A percentile compares a stretch with the other conserved stretches of the same genome.
phyloP scores from a whole-genome alignment of 2,329 filamentous ascomycete genomes.

The Bipolaris cookei region DNA sequence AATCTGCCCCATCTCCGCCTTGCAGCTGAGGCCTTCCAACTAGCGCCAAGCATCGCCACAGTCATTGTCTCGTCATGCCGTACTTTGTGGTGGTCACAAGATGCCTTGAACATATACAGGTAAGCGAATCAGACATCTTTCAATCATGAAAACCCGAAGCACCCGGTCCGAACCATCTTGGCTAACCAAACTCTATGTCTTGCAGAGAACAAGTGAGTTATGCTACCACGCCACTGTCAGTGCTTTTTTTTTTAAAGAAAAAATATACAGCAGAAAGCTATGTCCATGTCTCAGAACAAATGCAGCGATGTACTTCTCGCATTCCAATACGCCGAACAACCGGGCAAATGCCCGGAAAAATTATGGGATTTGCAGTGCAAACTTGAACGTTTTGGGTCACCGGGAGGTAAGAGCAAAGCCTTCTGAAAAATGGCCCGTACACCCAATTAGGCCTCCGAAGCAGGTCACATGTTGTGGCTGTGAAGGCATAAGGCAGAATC shows the following conservation, averaged over 20 bases:
- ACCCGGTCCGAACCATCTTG: constrained; percentile 18
- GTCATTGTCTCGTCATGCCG: constrained; percentile 14
- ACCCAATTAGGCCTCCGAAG: neutral
- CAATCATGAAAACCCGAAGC: neutral
- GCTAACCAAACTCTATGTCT: constrained; percentile 6
- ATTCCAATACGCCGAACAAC: neutral
- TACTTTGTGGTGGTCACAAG: neutral
- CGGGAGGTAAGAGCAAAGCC: neutral
- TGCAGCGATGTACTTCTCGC: neutral
- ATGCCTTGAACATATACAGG: neutral
- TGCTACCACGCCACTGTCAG: neutral
- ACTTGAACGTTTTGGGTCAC: neutral
- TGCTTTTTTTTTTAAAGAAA: too few species aligned
- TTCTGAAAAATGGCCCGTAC: neutral
- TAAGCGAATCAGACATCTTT: constrained; percentile 14
- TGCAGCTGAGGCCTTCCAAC: neutral
- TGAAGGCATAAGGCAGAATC: neutral
- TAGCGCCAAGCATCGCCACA: constrained; percentile 1
- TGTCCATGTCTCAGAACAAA: neutral
- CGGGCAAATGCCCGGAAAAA: neutral
- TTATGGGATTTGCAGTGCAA: neutral
- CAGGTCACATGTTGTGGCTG: neutral
- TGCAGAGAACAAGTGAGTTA: constrained; percentile 1
- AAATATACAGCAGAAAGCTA: neutral
- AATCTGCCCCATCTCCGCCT: neutral